These are phyloP conservation scores for Fusarium hostae DNA, from an alignment of 2,329 filamentous ascomycete species.

Conservation along the genomic window DNA sequence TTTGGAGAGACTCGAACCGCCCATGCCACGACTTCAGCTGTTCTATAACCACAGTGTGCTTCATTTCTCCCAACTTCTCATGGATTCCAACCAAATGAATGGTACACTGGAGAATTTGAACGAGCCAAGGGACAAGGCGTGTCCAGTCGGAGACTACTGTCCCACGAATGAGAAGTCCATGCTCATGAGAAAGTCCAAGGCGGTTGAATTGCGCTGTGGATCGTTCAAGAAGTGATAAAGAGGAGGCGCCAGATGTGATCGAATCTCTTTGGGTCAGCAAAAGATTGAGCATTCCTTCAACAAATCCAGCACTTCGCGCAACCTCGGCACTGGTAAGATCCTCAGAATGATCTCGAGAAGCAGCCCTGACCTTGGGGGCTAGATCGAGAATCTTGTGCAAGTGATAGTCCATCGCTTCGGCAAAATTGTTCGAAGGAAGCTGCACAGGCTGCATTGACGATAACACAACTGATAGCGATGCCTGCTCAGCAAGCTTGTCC, in stretches of 20 bases:
- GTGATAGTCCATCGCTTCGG: constrained; percentile 69
- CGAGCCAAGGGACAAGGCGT: constrained; percentile 67
- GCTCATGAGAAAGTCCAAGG: constrained; percentile 47
- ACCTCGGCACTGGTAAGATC: constrained; percentile 87
- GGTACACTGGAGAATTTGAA: constrained; percentile 73
- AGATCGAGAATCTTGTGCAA: constrained; percentile 84
- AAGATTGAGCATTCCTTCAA: constrained; percentile 86
- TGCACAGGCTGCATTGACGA: constrained; percentile 62
- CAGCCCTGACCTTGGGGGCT: constrained; percentile 73
- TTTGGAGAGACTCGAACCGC: constrained; percentile 57
- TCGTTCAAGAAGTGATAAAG: constrained; percentile 54
- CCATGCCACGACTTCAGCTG: constrained; percentile 63
- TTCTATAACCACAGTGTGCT: constrained; percentile 58
- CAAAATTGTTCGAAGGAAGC: constrained; percentile 40
- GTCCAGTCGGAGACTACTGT: constrained; percentile 39
- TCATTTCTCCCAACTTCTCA: constrained; percentile 67
- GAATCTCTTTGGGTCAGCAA: constrained; percentile 68
- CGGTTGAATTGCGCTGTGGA: constrained; percentile 51
- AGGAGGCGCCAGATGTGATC: constrained; percentile 55
- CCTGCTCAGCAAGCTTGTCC: constrained; percentile 77
- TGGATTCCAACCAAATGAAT: constrained; percentile 73
- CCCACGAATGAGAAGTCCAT: constrained; percentile 38
- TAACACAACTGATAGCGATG: constrained; percentile 75
- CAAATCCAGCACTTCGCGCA: constrained; percentile 79
- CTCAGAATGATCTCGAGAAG: constrained; percentile 79